phyloP scores from a whole-genome alignment of 352 stramenopile species.

The Phytopythium cucurbitacearum region DNA sequence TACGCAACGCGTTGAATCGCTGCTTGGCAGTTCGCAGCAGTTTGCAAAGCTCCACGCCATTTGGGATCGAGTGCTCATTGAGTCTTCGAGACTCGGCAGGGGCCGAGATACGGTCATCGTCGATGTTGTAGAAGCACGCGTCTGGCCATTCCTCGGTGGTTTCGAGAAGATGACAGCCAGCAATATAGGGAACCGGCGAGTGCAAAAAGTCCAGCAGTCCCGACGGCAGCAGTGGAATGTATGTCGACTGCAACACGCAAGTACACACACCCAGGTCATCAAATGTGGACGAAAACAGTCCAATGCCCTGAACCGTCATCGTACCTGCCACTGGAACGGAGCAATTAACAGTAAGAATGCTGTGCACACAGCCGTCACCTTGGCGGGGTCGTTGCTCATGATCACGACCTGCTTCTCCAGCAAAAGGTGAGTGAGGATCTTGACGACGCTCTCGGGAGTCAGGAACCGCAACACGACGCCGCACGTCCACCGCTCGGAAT shows the following conservation, averaged over 20 bases:
- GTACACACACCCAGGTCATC: constrained; percentile 1
- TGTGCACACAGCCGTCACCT: constrained; percentile 65
- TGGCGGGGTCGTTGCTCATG: constrained; percentile 61
- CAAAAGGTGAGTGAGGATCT: constrained; percentile 63
- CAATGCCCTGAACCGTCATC: neutral
- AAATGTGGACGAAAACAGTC: neutral
- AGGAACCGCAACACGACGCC: constrained; percentile 64
- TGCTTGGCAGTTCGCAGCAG: constrained; percentile 53
- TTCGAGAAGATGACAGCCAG: constrained; percentile 52
- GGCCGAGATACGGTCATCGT: constrained; percentile 43
- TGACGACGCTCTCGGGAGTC: constrained; percentile 52
- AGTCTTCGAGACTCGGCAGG: constrained; percentile 43
- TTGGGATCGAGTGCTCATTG: constrained; percentile 42
- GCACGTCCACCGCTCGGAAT: constrained; percentile 69
- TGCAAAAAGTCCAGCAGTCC: constrained; percentile 77
- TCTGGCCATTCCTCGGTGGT: constrained; percentile 76
- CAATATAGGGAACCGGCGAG: constrained; percentile 78
- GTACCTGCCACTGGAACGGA: constrained; percentile 80
- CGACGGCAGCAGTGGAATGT: constrained; percentile 75
- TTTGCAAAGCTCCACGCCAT: constrained; percentile 53
- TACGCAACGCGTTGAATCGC: constrained; percentile 35
- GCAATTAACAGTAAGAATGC: constrained; percentile 62
- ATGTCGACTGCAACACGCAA: constrained; percentile 54
- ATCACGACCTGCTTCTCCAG: constrained; percentile 83
- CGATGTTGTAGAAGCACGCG: constrained; percentile 83